Evolutionary conservation across 345 rosid genomes (phyloP).

Genomic region (Orychophragmus violaceus): DNA sequence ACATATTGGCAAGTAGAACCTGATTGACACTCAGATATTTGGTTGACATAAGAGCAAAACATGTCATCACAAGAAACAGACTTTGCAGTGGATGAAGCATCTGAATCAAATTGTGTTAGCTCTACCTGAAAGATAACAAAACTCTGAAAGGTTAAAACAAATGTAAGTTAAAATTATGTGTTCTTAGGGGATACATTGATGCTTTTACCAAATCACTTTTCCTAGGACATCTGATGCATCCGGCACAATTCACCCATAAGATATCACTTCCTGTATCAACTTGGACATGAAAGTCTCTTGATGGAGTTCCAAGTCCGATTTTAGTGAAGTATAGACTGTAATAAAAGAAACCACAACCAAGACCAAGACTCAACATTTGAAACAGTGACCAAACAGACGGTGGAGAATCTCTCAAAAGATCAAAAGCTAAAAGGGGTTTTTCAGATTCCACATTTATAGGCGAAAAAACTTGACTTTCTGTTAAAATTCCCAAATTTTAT

Average conservation of each 20-base stretch:
- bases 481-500: neutral
- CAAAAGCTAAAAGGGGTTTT: neutral
- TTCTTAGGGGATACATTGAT: neutral
- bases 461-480: neutral
- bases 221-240: conserved; percentile 65
- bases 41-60: conserved; percentile 52
- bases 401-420: conserved; percentile 15
- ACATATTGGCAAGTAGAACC: conserved; percentile 49
- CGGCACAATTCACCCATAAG: conserved; percentile 87
- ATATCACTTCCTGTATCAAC: conserved; percentile 96
- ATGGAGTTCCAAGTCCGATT: conserved; percentile 72
- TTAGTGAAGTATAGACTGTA: conserved; percentile 75
- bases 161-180: neutral
- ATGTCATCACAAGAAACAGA: conserved; percentile 45
- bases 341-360: conserved; percentile 3
- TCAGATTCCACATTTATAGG: conserved; percentile 8
- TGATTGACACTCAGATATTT: conserved; percentile 54
- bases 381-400: conserved; percentile 1
- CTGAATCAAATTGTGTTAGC: conserved; percentile 52
- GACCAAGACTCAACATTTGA: conserved; percentile 10
- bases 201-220: conserved; percentile 70
- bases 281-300: conserved; percentile 72
- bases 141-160: neutral
- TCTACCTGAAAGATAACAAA: conserved; percentile 40
- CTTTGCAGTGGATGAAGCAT: conserved; percentile 43